Conservation (phyloP, 352 stramenopile species). For the Phytopythium montanum region DNA sequence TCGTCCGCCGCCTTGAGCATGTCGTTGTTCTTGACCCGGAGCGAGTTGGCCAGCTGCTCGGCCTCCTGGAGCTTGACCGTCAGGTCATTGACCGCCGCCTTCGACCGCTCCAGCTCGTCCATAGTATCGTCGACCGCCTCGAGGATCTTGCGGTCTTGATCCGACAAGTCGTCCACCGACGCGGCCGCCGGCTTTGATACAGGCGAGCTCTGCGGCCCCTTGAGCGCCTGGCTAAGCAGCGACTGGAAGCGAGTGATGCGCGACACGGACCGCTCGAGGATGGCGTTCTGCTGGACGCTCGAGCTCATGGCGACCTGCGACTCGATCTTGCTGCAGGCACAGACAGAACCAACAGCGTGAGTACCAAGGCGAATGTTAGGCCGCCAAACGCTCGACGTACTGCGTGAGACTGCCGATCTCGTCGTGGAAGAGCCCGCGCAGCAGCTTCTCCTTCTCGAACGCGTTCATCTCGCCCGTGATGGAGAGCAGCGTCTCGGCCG, state of each 20-base stretch:
- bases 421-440: conserved; percentile 45
- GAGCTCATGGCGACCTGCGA: conserved; percentile 43
- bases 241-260: conserved; percentile 61
- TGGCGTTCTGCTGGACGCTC: conserved; percentile 52
- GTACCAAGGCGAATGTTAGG: not conserved
- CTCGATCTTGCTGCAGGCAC: conserved; percentile 41
- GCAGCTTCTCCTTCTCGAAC: conserved; percentile 56
- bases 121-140: conserved; percentile 46
- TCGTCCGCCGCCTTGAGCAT: conserved; percentile 44
- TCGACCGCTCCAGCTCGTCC: conserved; percentile 41
- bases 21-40: conserved; percentile 56
- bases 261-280: conserved; percentile 48
- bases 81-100: conserved; percentile 25
- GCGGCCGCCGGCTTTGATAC: not conserved
- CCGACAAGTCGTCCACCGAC: conserved; percentile 45
- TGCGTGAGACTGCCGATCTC: conserved; percentile 50
- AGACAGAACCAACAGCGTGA: not conserved
- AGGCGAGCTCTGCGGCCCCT: conserved; percentile 6
- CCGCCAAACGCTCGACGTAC: conserved; percentile 17
- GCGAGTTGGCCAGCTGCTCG: conserved; percentile 36
- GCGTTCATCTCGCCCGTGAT: conserved; percentile 53
- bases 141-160: conserved; percentile 62
- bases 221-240: conserved; percentile 28
- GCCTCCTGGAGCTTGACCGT: conserved; percentile 38
- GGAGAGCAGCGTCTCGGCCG: conserved; percentile 33